Evolutionary conservation across 2,329 filamentous ascomycete species (phyloP).

Genomic region (Hortaea werneckii): DNA sequence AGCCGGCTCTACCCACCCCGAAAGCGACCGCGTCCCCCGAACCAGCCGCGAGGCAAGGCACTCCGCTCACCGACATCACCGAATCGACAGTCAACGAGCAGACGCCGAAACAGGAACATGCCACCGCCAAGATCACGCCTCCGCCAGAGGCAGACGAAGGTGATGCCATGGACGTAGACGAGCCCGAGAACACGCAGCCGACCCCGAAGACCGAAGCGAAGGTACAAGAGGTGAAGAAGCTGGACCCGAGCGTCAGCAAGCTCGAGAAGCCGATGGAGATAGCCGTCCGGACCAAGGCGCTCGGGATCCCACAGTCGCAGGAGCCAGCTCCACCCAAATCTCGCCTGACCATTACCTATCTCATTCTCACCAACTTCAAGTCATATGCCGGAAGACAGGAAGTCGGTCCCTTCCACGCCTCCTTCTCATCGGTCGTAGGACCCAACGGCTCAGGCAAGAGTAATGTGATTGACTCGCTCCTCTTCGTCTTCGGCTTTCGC

Average conservation of each 20-base stretch:
- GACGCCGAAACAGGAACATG: conserved; percentile 26
- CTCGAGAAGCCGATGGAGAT: conserved; percentile 91
- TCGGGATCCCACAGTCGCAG: conserved; percentile 51
- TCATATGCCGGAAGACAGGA: conserved; percentile 93
- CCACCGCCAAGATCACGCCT: neutral
- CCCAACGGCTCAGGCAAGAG: conserved; percentile 98
- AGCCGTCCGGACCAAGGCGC: conserved; percentile 71
- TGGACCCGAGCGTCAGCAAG: conserved; percentile 66
- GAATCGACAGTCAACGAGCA: conserved; percentile 54
- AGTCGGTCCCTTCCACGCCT: conserved; percentile 92
- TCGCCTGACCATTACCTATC: conserved; percentile 83
- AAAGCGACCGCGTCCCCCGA: conserved; percentile 33
- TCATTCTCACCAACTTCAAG: conserved; percentile 95
- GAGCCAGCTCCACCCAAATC: conserved; percentile 70
- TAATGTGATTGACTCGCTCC: conserved; percentile 93
- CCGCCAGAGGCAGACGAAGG: conserved; percentile 10
- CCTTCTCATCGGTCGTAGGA: conserved; percentile 94
- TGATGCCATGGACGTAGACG: conserved; percentile 5
- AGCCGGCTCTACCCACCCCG: conserved; percentile 38
- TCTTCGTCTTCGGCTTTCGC: conserved; percentile 98
- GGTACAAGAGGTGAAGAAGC: conserved; percentile 47
- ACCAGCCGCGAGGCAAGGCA: conserved; percentile 32
- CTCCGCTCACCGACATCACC: conserved; percentile 67
- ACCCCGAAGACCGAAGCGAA: conserved; percentile 27
- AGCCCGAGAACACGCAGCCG: conserved; percentile 14